A percentile compares a stretch with the other conserved stretches of the same genome.
Conservation (phyloP, 176 grass and related monocot genomes). For the Secale cereale region DNA sequence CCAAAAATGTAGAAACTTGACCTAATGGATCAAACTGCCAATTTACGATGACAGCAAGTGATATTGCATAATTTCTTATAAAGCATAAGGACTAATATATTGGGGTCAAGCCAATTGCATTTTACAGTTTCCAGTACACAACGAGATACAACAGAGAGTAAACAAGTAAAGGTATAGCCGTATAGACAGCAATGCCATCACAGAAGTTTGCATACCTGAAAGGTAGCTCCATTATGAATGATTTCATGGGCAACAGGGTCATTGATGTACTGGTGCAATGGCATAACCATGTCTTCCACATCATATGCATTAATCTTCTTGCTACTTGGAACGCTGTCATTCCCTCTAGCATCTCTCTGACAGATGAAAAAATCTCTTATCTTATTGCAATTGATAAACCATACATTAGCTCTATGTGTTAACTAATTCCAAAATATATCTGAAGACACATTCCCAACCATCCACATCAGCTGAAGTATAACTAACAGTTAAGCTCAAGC, state of each 20-base stretch:
- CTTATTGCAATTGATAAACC: slow-evolving; percentile 16
- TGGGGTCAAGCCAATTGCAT: background rate
- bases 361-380: slow-evolving; percentile 16
- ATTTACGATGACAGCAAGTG: background rate
- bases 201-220: slow-evolving; percentile 61
- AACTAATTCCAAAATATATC: background rate
- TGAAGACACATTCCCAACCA: background rate
- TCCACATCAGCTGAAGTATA: slow-evolving; percentile 18
- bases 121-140: background rate
- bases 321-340: slow-evolving; percentile 38
- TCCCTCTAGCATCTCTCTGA: slow-evolving; percentile 68
- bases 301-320: slow-evolving; percentile 64
- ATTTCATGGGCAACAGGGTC: slow-evolving; percentile 90
- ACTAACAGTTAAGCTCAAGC: background rate
- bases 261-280: slow-evolving; percentile 81
- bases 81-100: background rate
- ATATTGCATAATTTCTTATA: background rate
- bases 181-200: background rate
- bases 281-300: slow-evolving; percentile 90
- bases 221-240: slow-evolving; percentile 94
- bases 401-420: background rate
- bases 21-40: background rate
- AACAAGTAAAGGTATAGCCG: background rate
- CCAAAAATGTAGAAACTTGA: background rate
- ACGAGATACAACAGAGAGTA: background rate